A percentile compares a stretch with the other conserved stretches of the same genome.
phyloP scores from a whole-genome alignment of 2,329 filamentous ascomycete genomes.

The Aureobasidium namibiae region DNA sequence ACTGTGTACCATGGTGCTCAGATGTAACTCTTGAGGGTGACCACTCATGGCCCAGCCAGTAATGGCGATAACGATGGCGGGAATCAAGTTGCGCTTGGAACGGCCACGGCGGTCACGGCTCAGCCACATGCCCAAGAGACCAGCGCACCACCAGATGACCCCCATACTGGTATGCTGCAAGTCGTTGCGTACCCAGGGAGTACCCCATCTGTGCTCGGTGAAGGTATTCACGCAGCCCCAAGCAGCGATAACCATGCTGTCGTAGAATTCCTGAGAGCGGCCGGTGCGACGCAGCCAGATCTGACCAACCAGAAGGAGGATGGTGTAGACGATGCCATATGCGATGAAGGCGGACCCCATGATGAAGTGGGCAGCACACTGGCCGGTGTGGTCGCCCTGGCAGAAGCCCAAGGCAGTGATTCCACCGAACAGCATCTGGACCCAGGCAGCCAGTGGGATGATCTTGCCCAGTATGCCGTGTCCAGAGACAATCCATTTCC shows the following conservation, averaged over 20 bases:
- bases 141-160: constrained; percentile 96
- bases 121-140: constrained; percentile 85
- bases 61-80: constrained; percentile 79
- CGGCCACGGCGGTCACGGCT: constrained; percentile 73
- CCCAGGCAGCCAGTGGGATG: constrained; percentile 81
- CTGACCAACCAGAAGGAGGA: constrained; percentile 82
- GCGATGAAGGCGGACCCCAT: constrained; percentile 97
- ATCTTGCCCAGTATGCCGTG: constrained; percentile 80
- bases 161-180: constrained; percentile 99
- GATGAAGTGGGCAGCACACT: constrained; percentile 95
- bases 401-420: constrained; percentile 92
- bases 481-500: constrained; percentile 59
- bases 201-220: constrained; percentile 92
- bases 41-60: constrained; percentile 95
- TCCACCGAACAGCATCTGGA: constrained; percentile 91
- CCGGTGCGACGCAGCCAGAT: constrained; percentile 74
- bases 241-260: constrained; percentile 78
- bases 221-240: constrained; percentile 99
- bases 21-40: constrained; percentile 73
- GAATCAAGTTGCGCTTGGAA: constrained; percentile 87
- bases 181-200: constrained; percentile 83
- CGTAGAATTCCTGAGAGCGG: constrained; percentile 93
- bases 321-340: constrained; percentile 80
- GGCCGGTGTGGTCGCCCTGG: constrained; percentile 75
- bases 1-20: constrained; percentile 80